Conservation (phyloP, 2,329 filamentous ascomycete genomes). For the Phoma sp. region DNA sequence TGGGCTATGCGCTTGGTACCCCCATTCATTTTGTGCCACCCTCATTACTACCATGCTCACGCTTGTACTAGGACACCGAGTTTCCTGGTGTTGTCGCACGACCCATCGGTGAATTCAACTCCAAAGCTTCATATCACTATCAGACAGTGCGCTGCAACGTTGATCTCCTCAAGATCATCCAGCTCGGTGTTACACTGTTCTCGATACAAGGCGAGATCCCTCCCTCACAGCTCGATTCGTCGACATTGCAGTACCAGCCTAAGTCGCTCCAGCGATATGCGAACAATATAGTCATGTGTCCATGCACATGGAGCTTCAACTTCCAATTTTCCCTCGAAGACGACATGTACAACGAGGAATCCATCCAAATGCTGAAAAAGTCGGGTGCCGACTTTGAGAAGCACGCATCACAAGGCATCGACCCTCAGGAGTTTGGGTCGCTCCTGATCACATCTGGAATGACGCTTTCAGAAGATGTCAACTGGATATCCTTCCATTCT, state of each 20-base stretch:
- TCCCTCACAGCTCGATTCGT: constrained; percentile 67
- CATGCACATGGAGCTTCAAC: constrained; percentile 98
- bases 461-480: constrained; percentile 83
- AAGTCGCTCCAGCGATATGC: constrained; percentile 58
- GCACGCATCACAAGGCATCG: constrained; percentile 87
- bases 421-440: constrained; percentile 85
- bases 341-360: constrained; percentile 97
- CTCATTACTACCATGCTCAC: constrained; percentile 22
- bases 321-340: constrained; percentile 94
- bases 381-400: constrained; percentile 91
- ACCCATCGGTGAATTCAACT: constrained; percentile 92
- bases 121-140: constrained; percentile 98
- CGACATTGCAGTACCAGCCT: constrained; percentile 51
- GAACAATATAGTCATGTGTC: constrained; percentile 67
- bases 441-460: constrained; percentile 91
- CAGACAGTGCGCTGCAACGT: constrained; percentile 97
- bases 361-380: constrained; percentile 86
- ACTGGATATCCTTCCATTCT: constrained; percentile 97
- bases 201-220: constrained; percentile 88
- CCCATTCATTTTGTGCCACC: background rate
- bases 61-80: constrained; percentile 77
- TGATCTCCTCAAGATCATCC: constrained; percentile 95
- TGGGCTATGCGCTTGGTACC: constrained; percentile 14
- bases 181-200: constrained; percentile 93
- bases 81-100: constrained; percentile 97